Evolutionary conservation across 2,329 filamentous ascomycete species (phyloP), one percentile per base, ranked within the genome.

Genomic region (Curvularia lunata): DNA sequence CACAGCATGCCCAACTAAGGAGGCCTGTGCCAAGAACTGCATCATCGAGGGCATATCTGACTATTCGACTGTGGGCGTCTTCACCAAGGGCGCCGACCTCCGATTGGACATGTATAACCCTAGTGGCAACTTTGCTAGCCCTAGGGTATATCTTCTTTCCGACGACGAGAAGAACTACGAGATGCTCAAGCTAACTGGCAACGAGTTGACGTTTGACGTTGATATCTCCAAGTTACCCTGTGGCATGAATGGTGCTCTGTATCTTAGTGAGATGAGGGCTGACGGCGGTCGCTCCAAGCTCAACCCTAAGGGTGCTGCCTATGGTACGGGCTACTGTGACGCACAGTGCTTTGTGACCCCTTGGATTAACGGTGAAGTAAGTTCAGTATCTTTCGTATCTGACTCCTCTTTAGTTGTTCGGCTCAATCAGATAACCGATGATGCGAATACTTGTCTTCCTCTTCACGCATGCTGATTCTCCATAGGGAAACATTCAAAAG

Each of bases 121-220:
- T 10, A 78, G 69, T 63, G 63, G 77, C 65, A 62, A 66, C 59
- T 60, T 73, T 60, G 65, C 81, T 45, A 78, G 78, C 34, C 80
- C 85, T 54, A 84, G 88, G 65, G 77, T 88, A 42, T 91, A 89
- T 74, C 81, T 91, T 61, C 84, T 91, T 79, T 82, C 84, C 13
- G 65, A 75, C 65, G 78, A 81, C 50, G 84, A 87, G 43, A 80
- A 79, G 65, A 84, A 83, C 58, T 91, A 91, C 76, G 78, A 89
- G 78, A 82, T 84, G 71, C 87, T 90, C 78, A 82, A 85, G 58
- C 80, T 90, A 56, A 80, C 86, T 52, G 86, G 86, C 76, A 83
- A 88, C 70, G 88, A 91, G 75, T 87, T 91, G 77, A 88, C 86
- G 53, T 90, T 91, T 61, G 88, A 90, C 54, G 88, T 90, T 25